Evolutionary conservation across 2,329 filamentous ascomycete genomes (phyloP).

Genomic region (Botrytis fabae): DNA sequence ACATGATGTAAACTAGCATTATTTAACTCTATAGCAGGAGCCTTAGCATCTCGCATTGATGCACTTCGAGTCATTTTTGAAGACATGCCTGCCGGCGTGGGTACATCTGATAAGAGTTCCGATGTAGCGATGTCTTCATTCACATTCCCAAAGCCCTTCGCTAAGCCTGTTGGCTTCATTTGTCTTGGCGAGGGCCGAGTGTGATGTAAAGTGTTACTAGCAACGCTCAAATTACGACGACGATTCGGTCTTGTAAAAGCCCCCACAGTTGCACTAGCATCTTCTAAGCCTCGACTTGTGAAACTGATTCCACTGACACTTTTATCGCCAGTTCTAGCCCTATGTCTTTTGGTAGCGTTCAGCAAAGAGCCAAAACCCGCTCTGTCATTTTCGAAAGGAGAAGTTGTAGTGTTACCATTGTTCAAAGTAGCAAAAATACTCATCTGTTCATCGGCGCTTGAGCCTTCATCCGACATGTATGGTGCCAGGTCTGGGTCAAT

Average conservation of each 20-base stretch:
- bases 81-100: constrained; percentile 32
- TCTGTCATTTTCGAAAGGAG: constrained; percentile 73
- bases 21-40: constrained; percentile 81
- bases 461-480: constrained; percentile 93
- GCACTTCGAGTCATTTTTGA: constrained; percentile 70
- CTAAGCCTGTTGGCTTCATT: constrained; percentile 33
- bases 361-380: constrained; percentile 69
- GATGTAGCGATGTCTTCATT: constrained; percentile 35
- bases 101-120: constrained; percentile 30
- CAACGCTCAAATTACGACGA: constrained; percentile 80
- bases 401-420: constrained; percentile 61
- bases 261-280: constrained; percentile 58
- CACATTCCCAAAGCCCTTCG: constrained; percentile 44
- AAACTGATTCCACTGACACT: constrained; percentile 70
- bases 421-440: constrained; percentile 78
- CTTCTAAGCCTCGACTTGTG: constrained; percentile 64
- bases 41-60: constrained; percentile 73
- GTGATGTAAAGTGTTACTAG: constrained; percentile 68
- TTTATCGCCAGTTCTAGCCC: constrained; percentile 71
- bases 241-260: constrained; percentile 63
- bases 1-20: constrained; percentile 86
- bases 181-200: constrained; percentile 70
- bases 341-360: constrained; percentile 72
- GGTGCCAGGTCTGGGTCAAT: constrained; percentile 95
- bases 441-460: constrained; percentile 88